Evolutionary conservation across 2,329 filamentous ascomycete species (phyloP).

Genomic region (Cladophialophora yegresii): DNA sequence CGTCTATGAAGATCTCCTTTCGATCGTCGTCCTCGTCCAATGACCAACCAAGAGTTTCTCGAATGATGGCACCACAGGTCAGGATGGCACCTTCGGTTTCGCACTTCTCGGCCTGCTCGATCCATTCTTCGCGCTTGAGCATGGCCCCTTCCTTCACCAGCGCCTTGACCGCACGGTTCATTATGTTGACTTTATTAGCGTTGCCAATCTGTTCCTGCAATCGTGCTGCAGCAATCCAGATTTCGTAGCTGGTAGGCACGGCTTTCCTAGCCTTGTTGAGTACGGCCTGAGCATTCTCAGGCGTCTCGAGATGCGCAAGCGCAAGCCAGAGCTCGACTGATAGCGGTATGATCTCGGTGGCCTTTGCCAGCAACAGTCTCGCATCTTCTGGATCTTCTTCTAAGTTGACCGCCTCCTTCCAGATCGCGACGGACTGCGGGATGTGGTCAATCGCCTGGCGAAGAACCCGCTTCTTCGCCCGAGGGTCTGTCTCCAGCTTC

Average conservation of each 20-base stretch:
- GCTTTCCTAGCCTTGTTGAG: slow-evolving; percentile 94
- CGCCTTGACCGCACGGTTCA: slow-evolving; percentile 89
- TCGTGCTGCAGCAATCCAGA: slow-evolving; percentile 93
- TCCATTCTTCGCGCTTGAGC: slow-evolving; percentile 97
- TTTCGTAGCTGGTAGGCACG: slow-evolving; percentile 86
- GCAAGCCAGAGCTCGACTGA: slow-evolving; percentile 96
- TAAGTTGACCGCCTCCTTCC: slow-evolving; percentile 95
- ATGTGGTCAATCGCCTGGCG: slow-evolving; percentile 89
- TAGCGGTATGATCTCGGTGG: slow-evolving; percentile 89
- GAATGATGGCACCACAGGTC: slow-evolving; percentile 86
- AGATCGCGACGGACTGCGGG: slow-evolving; percentile 91
- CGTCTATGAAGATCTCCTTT: slow-evolving; percentile 93
- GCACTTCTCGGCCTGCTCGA: slow-evolving; percentile 88
- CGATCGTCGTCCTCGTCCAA: slow-evolving; percentile 95
- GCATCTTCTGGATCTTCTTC: slow-evolving; percentile 90
- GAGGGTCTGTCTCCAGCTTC: slow-evolving; percentile 78
- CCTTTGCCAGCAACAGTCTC: slow-evolving; percentile 84
- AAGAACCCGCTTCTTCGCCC: slow-evolving; percentile 89
- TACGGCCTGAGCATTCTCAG: slow-evolving; percentile 90
- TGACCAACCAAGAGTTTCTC: slow-evolving; percentile 88
- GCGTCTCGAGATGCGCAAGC: slow-evolving; percentile 81
- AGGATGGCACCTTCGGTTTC: slow-evolving; percentile 85
- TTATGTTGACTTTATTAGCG: slow-evolving; percentile 78
- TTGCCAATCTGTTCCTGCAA: slow-evolving; percentile 88
- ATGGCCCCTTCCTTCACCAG: slow-evolving; percentile 90